Evolutionary conservation across 805 yeast species (phyloP), one percentile per base, ranked within the genome.

Genomic region (Lipomyces orientalis): DNA sequence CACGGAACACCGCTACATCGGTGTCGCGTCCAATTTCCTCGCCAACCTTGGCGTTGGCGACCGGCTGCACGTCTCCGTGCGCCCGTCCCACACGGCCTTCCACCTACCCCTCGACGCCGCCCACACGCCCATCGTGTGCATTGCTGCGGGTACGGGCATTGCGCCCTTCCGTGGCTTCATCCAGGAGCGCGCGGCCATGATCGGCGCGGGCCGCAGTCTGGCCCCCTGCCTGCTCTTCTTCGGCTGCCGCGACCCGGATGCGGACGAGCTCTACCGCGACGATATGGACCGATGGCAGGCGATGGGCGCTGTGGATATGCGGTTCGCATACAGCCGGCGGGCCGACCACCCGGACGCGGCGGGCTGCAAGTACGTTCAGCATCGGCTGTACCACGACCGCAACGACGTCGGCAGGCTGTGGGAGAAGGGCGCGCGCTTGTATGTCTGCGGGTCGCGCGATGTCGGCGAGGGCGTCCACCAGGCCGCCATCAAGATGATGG

Each of bases 311-410:
- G 54, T 51, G 54, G 22, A 8, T 12, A 25, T 51, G 54, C 22
- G 25, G 12, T 6, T 19, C 22, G 54, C 54, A 7, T 51, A 49
- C 19, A 49, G 54, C 12, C 54, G 19, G 54, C 54, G 12, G 14
- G 12, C 54, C 54, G 54, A 49, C 54, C 54, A 49, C 19, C 54
- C 54, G 54, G 54, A 16, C 54, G 54, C 54, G 19, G 54, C 54
- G 54, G 54, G 54, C 54, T 49, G 54, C 54, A 49, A 49, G 54
- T 51, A 51, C 54, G 54, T 51, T 19, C 54, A 51, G 16, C 25
- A 51, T 10, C 54, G 54, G 25, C 54, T 51, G 4, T 51, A 16
- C 25, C 22, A 51, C 25, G 54, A 51, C 25, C 54, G 54, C 54
- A 3, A 8, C 7, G 54, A 51, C 7, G 25, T 51, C 25, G 9